phyloP scores from a whole-genome alignment of 2,329 filamentous ascomycete species.

The Microsporum canis region DNA sequence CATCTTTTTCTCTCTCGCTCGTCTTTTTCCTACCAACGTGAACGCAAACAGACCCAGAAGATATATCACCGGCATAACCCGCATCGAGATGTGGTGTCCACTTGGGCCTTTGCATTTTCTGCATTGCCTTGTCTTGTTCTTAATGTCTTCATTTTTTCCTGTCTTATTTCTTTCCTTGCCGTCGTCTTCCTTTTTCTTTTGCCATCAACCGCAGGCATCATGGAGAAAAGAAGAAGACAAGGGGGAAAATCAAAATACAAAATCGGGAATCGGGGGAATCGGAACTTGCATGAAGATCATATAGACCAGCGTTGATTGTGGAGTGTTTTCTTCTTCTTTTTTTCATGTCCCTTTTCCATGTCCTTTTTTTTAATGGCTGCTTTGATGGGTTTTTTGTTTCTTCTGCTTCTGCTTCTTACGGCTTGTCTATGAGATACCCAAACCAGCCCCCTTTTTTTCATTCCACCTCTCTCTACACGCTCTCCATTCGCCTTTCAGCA shows the following conservation, averaged over 20 bases:
- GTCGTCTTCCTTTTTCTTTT: slow-evolving; percentile 9
- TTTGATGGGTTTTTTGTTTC: slow-evolving; percentile 1
- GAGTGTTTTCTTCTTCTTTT: slow-evolving; percentile 7
- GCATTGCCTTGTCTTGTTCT: slow-evolving; percentile 4
- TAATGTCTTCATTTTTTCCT: not conserved
- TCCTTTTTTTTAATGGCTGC: not conserved
- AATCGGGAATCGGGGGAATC: slow-evolving; percentile 6
- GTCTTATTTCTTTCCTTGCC: not conserved
- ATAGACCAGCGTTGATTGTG: slow-evolving; percentile 38
- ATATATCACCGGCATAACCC: slow-evolving; percentile 3
- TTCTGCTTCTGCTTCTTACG: not conserved
- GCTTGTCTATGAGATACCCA: slow-evolving; percentile 5
- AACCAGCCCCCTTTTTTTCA: not conserved
- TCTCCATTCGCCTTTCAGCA: no score
- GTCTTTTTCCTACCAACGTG: not conserved
- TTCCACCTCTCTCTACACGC: not conserved
- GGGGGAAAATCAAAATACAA: slow-evolving; percentile 7
- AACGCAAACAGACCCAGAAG: not conserved
- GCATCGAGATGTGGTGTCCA: slow-evolving; percentile 7
- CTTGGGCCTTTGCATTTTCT: slow-evolving; percentile 7
- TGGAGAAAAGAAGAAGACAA: not conserved
- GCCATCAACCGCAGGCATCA: slow-evolving; percentile 1
- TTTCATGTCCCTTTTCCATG: not conserved
- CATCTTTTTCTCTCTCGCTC: not conserved
- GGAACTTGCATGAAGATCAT: slow-evolving; percentile 30